These are phyloP conservation scores for Dactylis glomerata DNA, from an alignment of 176 grass and related monocot species.

Conservation along the genomic window DNA sequence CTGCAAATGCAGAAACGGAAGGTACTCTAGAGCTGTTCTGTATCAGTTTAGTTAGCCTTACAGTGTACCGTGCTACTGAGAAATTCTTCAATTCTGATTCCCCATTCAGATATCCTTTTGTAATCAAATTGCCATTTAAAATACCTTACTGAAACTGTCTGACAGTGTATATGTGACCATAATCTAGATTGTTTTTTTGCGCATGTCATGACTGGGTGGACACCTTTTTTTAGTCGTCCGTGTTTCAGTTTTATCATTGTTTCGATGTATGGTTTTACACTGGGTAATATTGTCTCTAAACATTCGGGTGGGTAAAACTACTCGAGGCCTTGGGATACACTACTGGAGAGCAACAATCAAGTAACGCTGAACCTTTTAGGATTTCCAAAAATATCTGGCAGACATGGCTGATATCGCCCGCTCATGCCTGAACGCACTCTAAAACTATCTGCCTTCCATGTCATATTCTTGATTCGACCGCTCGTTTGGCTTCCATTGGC, in stretches of 20 bases:
- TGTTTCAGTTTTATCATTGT: background rate
- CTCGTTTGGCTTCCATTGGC: no score
- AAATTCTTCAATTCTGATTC: constrained; percentile 4
- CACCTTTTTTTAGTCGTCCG: background rate
- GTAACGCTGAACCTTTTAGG: no score
- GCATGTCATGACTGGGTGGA: background rate
- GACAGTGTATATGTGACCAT: background rate
- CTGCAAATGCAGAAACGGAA: constrained; percentile 71
- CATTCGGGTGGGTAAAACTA: background rate
- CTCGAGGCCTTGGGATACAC: no score
- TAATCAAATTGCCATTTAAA: background rate
- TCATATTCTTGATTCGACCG: no score
- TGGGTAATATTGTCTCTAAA: background rate
- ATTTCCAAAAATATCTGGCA: no score
- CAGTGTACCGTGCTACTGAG: background rate
- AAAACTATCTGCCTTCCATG: no score
- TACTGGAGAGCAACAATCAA: no score
- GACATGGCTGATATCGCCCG: no score
- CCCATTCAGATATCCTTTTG: background rate
- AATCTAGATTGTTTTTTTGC: background rate
- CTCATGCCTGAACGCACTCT: no score
- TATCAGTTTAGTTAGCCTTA: constrained; percentile 26
- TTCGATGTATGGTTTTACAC: background rate
- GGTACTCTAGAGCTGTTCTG: constrained; percentile 28
- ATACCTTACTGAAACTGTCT: constrained; percentile 1